These are phyloP conservation scores for Thelephora terrestris DNA, from an alignment of 1,284 basidiomycete genomes.

Conservation along the genomic window DNA sequence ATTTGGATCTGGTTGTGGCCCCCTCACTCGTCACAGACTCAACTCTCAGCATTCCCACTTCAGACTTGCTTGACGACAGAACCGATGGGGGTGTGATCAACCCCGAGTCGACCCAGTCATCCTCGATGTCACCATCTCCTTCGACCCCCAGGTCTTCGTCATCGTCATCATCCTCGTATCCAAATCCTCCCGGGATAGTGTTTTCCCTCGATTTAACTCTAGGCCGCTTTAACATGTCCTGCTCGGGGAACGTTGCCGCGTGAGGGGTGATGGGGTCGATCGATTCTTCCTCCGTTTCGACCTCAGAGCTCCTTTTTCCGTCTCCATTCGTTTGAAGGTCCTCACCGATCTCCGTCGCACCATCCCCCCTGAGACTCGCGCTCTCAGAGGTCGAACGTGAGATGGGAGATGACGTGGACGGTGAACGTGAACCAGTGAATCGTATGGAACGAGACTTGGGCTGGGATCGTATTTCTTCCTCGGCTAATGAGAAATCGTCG, in stretches of 20 bases:
- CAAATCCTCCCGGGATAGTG: conserved; percentile 3
- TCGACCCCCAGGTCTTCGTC: conserved; percentile 30
- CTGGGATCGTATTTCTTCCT: conserved; percentile 20
- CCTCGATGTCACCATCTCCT: conserved; percentile 32
- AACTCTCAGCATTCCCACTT: conserved; percentile 5
- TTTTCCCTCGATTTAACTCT: conserved; percentile 9
- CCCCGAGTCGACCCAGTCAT: conserved; percentile 50
- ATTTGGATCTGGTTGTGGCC: conserved; percentile 23
- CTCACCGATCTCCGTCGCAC: neutral
- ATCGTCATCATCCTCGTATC: conserved; percentile 21
- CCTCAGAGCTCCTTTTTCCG: conserved; percentile 36
- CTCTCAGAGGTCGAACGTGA: conserved; percentile 16
- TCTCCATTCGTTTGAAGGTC: conserved; percentile 6
- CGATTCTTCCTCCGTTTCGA: conserved; percentile 58
- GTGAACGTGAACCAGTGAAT: conserved; percentile 14
- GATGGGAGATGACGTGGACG: conserved; percentile 9
- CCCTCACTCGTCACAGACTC: no score
- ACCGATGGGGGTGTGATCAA: conserved; percentile 23
- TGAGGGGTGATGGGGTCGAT: conserved; percentile 58
- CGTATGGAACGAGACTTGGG: conserved; percentile 28
- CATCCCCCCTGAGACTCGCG: conserved; percentile 13
- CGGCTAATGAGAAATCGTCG: conserved; percentile 37
- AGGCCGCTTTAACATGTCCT: neutral
- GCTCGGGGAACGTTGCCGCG: conserved; percentile 26
- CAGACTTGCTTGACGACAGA: conserved; percentile 15